A percentile compares a stretch with the other conserved stretches of the same genome.
Evolutionary conservation across 495 filamentous ascomycete species (phyloP).

Genomic region (Aspergillus egyptiacus): DNA sequence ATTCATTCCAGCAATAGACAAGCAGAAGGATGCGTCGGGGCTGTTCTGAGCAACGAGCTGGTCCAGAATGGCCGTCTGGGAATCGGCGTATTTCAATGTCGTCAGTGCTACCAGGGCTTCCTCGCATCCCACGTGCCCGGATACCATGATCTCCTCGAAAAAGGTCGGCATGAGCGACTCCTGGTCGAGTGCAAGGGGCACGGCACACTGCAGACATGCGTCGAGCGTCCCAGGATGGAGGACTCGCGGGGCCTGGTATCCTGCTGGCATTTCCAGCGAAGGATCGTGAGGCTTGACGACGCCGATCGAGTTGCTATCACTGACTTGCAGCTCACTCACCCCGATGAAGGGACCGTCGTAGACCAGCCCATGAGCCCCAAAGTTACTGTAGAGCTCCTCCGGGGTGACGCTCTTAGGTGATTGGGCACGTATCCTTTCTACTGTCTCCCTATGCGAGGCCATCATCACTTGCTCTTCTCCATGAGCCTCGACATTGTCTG

Average conservation of each 20-base stretch:
- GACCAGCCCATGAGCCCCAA: conserved; percentile 3
- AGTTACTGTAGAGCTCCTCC: background rate
- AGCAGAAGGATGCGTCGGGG: too few species aligned
- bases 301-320: conserved; percentile 15
- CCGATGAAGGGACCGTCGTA: conserved; percentile 4
- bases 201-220: conserved; percentile 36
- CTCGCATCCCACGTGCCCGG: too few species aligned
- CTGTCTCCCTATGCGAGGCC: background rate
- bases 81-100: too few species aligned
- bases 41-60: too few species aligned
- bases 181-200: too few species aligned
- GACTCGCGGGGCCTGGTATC: conserved; percentile 24
- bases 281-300: conserved; percentile 25
- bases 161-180: too few species aligned
- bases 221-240: conserved; percentile 38
- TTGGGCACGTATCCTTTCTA: too few species aligned
- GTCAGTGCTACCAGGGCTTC: too few species aligned
- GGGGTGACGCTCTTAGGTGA: background rate
- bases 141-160: too few species aligned
- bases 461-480: background rate
- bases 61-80: too few species aligned
- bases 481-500: background rate
- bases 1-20: too few species aligned
- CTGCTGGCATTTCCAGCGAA: conserved; percentile 24
- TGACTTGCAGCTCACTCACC: background rate